Conservation (phyloP, 176 grass and related monocot species). For the Triticum turgidum region DNA sequence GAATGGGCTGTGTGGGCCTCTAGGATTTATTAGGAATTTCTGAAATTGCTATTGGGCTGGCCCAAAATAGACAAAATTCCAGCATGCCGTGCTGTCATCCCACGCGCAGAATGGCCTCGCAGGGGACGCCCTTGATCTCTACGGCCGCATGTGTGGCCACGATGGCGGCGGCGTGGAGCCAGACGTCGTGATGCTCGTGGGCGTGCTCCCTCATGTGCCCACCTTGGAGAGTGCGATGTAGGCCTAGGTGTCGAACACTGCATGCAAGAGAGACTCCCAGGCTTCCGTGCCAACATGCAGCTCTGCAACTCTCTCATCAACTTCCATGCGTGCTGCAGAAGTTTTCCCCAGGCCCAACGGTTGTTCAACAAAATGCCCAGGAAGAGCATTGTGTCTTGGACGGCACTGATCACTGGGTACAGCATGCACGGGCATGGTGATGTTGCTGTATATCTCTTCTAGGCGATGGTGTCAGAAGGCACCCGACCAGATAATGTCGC, state of each 20-base stretch:
- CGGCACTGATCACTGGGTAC: conserved; percentile 53
- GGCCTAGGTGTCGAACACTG: conserved; percentile 41
- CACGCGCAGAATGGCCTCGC: conserved; percentile 66
- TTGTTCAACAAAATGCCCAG: conserved; percentile 59
- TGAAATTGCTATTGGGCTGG: too few species aligned
- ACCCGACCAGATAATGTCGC: conserved; percentile 46
- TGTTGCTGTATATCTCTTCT: conserved; percentile 47
- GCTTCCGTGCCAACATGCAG: conserved; percentile 42
- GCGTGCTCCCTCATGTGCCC: conserved; percentile 60
- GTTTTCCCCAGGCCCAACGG: conserved; percentile 37
- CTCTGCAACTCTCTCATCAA: conserved; percentile 69
- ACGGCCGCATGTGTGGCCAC: conserved; percentile 40
- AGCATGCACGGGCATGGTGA: conserved; percentile 62
- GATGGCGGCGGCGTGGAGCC: conserved; percentile 35
- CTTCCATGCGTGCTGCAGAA: conserved; percentile 55
- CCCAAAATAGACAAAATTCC: too few species aligned
- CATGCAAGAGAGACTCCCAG: conserved; percentile 21
- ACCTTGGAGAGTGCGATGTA: conserved; percentile 42
- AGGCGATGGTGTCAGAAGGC: conserved; percentile 42
- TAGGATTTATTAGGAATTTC: too few species aligned
- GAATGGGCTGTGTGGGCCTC: too few species aligned
- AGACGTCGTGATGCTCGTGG: conserved; percentile 53
- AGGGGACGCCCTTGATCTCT: conserved; percentile 46
- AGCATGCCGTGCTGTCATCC: conserved; percentile 34
- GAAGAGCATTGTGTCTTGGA: conserved; percentile 68